These are phyloP conservation scores for Fusarium compactum DNA, from an alignment of 2,329 filamentous ascomycete genomes.

Conservation along the genomic window DNA sequence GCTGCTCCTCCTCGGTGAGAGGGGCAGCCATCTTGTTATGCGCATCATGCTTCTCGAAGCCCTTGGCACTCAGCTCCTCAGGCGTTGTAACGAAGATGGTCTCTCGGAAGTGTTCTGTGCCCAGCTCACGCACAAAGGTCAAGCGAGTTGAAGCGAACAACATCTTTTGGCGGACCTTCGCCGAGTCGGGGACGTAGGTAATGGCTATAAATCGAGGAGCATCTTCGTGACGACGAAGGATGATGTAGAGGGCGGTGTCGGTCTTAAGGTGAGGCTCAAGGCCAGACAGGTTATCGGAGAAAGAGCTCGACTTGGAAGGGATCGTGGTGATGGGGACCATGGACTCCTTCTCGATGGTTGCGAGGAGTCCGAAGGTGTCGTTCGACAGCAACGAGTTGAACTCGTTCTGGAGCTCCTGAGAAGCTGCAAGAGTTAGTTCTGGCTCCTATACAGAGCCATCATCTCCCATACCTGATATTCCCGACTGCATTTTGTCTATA, in stretches of 20 bases:
- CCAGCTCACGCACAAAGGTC: conserved; percentile 80
- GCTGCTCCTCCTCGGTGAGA: conserved; percentile 82
- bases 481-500: conserved; percentile 74
- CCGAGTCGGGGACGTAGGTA: conserved; percentile 83
- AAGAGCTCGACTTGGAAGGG: conserved; percentile 67
- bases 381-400: conserved; percentile 77
- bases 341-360: conserved; percentile 76
- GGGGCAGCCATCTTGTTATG: conserved; percentile 75
- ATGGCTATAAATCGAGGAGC: conserved; percentile 73
- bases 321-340: conserved; percentile 70
- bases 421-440: conserved; percentile 64
- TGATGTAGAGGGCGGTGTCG: conserved; percentile 77
- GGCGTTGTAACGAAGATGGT: conserved; percentile 78
- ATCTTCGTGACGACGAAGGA: conserved; percentile 75
- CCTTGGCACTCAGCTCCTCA: conserved; percentile 75
- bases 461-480: conserved; percentile 74
- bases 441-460: not conserved
- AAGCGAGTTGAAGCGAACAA: conserved; percentile 83
- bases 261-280: conserved; percentile 73
- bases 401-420: conserved; percentile 78
- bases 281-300: conserved; percentile 72
- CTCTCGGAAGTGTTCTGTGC: conserved; percentile 82
- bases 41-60: conserved; percentile 79
- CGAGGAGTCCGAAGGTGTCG: conserved; percentile 76
- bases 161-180: conserved; percentile 87